Percentiles rank a stretch among this genome's conserved stretches.
These are phyloP conservation scores for Rhodamnia argentea DNA, from an alignment of 345 rosid genomes.

Conservation along the genomic window DNA sequence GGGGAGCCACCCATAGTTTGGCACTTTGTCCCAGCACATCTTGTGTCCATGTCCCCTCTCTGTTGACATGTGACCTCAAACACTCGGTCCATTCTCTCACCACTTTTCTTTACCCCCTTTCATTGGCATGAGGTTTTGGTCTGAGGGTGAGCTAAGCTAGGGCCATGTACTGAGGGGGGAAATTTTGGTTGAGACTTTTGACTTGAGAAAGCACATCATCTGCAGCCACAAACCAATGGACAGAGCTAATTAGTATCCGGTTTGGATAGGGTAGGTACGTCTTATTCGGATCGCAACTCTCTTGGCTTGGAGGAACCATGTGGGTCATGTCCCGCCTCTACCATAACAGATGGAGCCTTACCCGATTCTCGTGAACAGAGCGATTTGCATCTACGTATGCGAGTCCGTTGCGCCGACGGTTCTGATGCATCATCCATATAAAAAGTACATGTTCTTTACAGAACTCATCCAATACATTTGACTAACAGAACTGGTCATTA, in stretches of 20 bases:
- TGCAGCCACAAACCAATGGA: not conserved
- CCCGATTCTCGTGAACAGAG: not conserved
- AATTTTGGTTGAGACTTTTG: not conserved
- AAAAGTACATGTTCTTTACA: not conserved
- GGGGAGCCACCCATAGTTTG: constrained; percentile 11
- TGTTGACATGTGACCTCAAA: constrained; percentile 7
- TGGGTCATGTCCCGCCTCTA: not conserved
- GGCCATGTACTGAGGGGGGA: not conserved
- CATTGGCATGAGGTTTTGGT: not conserved
- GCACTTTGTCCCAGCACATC: constrained; percentile 26
- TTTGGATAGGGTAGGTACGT: not conserved
- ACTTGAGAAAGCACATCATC: not conserved
- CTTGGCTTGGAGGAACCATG: not conserved
- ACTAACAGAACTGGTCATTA: not conserved
- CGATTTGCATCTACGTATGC: not conserved
- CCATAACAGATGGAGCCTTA: not conserved
- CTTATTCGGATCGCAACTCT: not conserved
- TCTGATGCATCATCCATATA: not conserved
- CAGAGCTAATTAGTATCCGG: not conserved
- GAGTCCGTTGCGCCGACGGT: not conserved
- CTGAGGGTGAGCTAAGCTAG: not conserved
- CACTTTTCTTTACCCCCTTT: not conserved
- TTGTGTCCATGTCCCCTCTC: constrained; percentile 47
- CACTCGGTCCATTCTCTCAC: not conserved
- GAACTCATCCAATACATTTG: not conserved